Conservation (phyloP, 371 early-diverging fungal species). For the Mortierella sp. region DNA sequence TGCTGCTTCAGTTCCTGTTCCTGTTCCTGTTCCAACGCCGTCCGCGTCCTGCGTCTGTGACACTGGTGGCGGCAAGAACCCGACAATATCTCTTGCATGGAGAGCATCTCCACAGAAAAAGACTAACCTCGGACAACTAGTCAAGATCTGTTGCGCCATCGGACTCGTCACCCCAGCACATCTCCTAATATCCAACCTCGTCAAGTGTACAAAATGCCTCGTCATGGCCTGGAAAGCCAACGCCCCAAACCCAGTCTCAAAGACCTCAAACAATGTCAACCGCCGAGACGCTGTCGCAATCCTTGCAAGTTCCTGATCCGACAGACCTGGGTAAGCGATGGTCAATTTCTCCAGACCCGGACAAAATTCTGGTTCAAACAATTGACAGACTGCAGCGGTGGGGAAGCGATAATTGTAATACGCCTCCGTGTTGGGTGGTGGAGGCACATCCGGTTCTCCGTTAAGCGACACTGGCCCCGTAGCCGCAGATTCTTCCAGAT, state of each 20-base stretch:
- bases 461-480: neutral
- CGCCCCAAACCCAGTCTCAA: conserved; percentile 9
- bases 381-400: neutral
- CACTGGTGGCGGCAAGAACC: neutral
- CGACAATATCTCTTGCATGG: conserved; percentile 24
- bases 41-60: neutral
- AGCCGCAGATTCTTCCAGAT: neutral
- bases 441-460: neutral
- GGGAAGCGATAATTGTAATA: conserved; percentile 12
- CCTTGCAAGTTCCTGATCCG: conserved; percentile 9
- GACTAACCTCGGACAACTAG: conserved; percentile 7
- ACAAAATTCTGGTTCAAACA: conserved; percentile 2
- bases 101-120: conserved; percentile 5
- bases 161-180: conserved; percentile 16
- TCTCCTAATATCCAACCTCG: conserved; percentile 12
- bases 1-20: neutral
- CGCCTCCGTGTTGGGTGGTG: neutral
- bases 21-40: neutral
- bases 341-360: conserved; percentile 11
- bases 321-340: neutral
- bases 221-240: conserved; percentile 4
- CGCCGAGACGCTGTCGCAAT: conserved; percentile 9
- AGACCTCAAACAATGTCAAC: conserved; percentile 15
- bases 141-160: conserved; percentile 22
- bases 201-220: conserved; percentile 21